Percentiles rank a stretch among this genome's conserved stretches.
Evolutionary conservation across 768 basidiomycete species (phyloP).

Genomic region (Artomyces pyxidatus): DNA sequence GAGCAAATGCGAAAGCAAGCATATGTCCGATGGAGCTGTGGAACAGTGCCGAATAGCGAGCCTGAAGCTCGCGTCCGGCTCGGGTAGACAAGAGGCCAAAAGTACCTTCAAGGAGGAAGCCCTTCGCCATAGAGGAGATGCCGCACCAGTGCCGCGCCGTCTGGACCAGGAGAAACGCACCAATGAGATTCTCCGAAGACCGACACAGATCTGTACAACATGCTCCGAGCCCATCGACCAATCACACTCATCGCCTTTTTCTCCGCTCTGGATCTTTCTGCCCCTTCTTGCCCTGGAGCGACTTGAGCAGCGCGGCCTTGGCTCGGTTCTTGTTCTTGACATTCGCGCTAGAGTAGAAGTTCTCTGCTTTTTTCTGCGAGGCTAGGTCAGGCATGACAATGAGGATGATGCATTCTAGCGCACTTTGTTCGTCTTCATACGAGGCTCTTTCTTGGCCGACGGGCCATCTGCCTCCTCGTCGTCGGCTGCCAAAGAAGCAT

Average conservation of each 20-base stretch:
- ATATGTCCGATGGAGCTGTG: too few species aligned
- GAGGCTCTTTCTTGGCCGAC: slow-evolving; percentile 40
- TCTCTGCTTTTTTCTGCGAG: slow-evolving; percentile 72
- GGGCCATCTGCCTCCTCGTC: slow-evolving; percentile 28
- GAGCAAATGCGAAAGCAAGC: too few species aligned
- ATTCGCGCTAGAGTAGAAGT: slow-evolving; percentile 81
- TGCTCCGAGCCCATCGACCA: too few species aligned
- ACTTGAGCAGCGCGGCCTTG: slow-evolving; percentile 53
- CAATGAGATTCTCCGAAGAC: too few species aligned
- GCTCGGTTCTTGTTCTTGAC: slow-evolving; percentile 82
- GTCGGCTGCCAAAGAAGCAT: slow-evolving; percentile 10
- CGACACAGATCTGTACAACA: too few species aligned
- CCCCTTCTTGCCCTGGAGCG: slow-evolving; percentile 24
- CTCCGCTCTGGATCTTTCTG: slow-evolving; percentile 7
- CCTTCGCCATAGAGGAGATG: too few species aligned
- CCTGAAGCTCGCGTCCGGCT: too few species aligned
- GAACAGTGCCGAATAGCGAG: too few species aligned
- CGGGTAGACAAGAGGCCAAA: too few species aligned
- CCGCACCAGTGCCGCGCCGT: too few species aligned
- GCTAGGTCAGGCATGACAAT: background rate
- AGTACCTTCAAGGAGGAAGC: too few species aligned
- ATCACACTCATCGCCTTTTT: slow-evolving; percentile 8
- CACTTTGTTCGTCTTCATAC: slow-evolving; percentile 95
- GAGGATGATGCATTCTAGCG: slow-evolving; percentile 6
- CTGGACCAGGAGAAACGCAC: too few species aligned